phyloP scores from a whole-genome alignment of 257 asterid species.

The Anisodus acutangulus region DNA sequence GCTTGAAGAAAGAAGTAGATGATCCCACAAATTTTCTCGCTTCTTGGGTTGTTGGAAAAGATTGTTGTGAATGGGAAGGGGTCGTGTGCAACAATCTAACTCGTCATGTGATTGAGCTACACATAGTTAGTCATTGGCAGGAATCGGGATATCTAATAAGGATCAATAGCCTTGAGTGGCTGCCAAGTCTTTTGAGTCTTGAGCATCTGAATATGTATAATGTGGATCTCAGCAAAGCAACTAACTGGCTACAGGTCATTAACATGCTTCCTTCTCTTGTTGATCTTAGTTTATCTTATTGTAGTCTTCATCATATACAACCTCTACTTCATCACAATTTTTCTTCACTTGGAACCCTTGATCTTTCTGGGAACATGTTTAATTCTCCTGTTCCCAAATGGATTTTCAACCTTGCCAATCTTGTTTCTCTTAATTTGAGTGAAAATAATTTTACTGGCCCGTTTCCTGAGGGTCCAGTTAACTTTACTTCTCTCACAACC shows the following conservation, averaged over 20 bases:
- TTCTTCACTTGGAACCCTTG: background rate
- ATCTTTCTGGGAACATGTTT: background rate
- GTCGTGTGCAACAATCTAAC: background rate
- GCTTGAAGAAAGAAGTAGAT: background rate
- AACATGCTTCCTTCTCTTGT: conserved; percentile 5
- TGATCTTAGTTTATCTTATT: background rate
- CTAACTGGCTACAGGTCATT: conserved; percentile 4
- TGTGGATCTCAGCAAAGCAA: background rate
- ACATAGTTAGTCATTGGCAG: no score
- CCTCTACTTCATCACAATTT: background rate
- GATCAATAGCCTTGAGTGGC: conserved; percentile 11
- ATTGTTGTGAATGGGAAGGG: background rate
- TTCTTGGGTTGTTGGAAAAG: background rate
- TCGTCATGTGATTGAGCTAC: background rate
- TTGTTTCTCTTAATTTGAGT: background rate
- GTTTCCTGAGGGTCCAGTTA: background rate
- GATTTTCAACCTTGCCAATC: background rate
- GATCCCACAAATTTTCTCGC: background rate
- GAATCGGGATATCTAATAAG: background rate
- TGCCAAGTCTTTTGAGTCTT: background rate
- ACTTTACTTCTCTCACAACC: background rate
- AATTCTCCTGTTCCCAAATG: background rate
- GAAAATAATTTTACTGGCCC: background rate
- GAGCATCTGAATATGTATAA: fast-evolving
- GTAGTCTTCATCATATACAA: background rate